Base-by-base conservation (phyloP, 331 rosid species). In the Spiraea crenata region DNA sequence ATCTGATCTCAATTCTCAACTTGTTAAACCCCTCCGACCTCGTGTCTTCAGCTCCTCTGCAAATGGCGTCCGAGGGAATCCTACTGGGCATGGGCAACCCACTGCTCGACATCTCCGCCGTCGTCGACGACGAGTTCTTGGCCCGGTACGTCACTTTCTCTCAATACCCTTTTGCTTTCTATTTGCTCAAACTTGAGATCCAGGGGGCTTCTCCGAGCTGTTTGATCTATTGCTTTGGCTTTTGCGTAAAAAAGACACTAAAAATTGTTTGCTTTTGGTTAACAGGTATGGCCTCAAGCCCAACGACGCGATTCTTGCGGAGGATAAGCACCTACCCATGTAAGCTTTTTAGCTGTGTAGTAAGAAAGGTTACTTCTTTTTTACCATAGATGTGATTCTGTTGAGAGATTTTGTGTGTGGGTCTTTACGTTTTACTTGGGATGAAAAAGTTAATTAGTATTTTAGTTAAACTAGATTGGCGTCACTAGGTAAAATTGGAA, bases 51-150 rank as follows among this genome's bases (percentile, higher is more conserved):
- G 9, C 0, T 11, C 14, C 49, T 42, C 17, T 63, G 5, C 39
- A 10, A 25, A 91, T 93, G 96, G 97, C 73, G 49, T 71, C 39
- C 72, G 95, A 93, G 49, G 92, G 91, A 44, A 66, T 87, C 62
- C 91, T 93, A 9, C 68, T 93, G 76, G 99, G 99, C 4, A 91
- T 93, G 97, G 96, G 99, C 4, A 91, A 91, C 72, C 99, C 99
- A 54, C 95, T 91, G 37, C 97, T 93, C 20, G 98, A 93, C 61
- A 84, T 93, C 57, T 93, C 98, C 4, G 89, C 95, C 34, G 87
- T 89, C 52, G 98, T 93, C 47, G 91, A 91, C 52, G 83, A 90
- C 0, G 84, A 69, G 1, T 87, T 93, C 80, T 64, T 93, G 75
- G 54, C 86, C 9, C 87, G 79, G 98, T 90, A 77, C 19, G 65